Evolutionary conservation across 306 rosid species (phyloP).

Genomic region (Citrullus amarus): DNA sequence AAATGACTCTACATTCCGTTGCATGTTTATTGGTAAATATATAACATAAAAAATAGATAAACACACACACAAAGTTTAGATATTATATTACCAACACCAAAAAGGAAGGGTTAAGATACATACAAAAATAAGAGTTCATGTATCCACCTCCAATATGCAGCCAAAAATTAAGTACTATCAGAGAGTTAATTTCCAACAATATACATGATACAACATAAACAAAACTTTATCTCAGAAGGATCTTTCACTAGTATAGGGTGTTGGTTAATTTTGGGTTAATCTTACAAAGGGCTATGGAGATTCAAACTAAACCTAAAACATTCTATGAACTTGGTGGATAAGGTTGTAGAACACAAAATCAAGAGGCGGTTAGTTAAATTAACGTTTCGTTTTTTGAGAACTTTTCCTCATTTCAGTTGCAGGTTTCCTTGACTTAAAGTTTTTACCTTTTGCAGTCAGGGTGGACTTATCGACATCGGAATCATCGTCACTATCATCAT

Average conservation of each 20-base stretch:
- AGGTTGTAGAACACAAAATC: background rate
- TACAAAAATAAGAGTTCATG: background rate
- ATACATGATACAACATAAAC: background rate
- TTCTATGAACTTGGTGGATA: background rate
- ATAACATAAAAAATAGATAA: background rate
- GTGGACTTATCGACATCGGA: slow-evolving; percentile 42
- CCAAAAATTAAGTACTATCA: background rate
- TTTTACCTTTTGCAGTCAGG: slow-evolving; percentile 37
- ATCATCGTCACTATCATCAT: slow-evolving; percentile 27
- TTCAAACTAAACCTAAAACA: background rate
- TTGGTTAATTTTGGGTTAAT: background rate
- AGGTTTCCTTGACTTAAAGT: slow-evolving; percentile 25
- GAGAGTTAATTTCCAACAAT: background rate
- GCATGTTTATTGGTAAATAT: no score
- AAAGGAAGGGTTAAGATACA: background rate
- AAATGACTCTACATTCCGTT: background rate
- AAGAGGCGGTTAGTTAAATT: background rate
- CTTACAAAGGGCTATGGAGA: background rate
- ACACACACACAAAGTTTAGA: background rate
- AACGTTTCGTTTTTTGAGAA: slow-evolving; percentile 19
- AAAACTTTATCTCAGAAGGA: background rate
- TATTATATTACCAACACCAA: background rate
- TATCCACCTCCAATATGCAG: background rate
- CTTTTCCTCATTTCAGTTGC: slow-evolving; percentile 15
- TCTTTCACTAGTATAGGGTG: background rate